A percentile compares a stretch with the other conserved stretches of the same genome.
Conservation (phyloP, 805 yeast genomes). For the Kodamaea hsintzibuensis region DNA sequence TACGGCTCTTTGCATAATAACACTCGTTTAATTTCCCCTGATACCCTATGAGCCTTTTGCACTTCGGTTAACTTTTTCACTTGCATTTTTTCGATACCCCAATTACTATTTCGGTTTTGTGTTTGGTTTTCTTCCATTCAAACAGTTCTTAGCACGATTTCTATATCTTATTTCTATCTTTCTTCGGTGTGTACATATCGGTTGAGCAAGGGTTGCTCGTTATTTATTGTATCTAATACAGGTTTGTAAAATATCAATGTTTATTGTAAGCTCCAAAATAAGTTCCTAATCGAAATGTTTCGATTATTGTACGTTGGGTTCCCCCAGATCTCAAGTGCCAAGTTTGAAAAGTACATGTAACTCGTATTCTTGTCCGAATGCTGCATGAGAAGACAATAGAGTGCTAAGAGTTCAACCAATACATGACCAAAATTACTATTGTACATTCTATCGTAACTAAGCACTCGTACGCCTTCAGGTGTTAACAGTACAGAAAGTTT, state of each 20-base stretch:
- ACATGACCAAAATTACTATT: not conserved
- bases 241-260: not conserved
- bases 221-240: constrained; percentile 3
- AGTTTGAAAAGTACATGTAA: not conserved
- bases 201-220: constrained; percentile 2
- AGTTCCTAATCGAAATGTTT: too few relatives aligned
- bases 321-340: not conserved
- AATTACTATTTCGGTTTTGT: constrained; percentile 1
- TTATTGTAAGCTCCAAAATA: too few relatives aligned
- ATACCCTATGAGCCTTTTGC: constrained; percentile 1
- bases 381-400: not conserved
- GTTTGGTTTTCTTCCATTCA: not conserved
- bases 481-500: not conserved
- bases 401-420: not conserved
- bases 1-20: constrained; percentile 2
- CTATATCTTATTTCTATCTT: not conserved
- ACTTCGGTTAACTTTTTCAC: constrained; percentile 12
- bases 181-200: constrained; percentile 4
- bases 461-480: not conserved
- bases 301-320: too few relatives aligned
- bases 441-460: not conserved
- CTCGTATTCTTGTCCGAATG: not conserved
- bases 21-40: constrained; percentile 2
- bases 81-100: constrained; percentile 8
- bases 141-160: not conserved